Conservation (phyloP, 495 filamentous ascomycete species). For the Penicillium pulvis region DNA sequence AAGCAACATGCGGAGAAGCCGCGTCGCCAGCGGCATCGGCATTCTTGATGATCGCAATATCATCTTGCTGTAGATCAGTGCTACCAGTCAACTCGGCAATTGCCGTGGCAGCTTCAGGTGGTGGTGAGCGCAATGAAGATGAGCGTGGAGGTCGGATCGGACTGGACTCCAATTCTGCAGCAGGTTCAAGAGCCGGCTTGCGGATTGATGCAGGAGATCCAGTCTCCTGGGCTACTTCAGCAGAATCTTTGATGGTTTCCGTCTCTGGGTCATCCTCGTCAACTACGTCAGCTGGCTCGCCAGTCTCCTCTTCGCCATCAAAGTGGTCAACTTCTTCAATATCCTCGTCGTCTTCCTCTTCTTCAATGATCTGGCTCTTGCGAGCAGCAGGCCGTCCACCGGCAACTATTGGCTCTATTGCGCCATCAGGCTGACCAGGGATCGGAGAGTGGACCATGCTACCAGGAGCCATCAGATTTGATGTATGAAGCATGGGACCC, state of each 20-base stretch:
- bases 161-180: slow-evolving; percentile 37
- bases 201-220: slow-evolving; percentile 23
- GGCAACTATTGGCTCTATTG: slow-evolving; percentile 54
- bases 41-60: background rate
- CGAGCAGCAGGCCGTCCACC: slow-evolving; percentile 61
- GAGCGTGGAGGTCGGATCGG: slow-evolving; percentile 40
- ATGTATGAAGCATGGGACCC: slow-evolving; percentile 71
- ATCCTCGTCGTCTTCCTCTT: slow-evolving; percentile 80
- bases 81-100: slow-evolving; percentile 14
- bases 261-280: slow-evolving; percentile 17
- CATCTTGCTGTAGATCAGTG: slow-evolving; percentile 8
- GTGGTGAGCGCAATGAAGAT: slow-evolving; percentile 36
- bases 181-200: slow-evolving; percentile 38
- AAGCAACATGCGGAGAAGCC: slow-evolving; percentile 5
- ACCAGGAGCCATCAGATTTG: slow-evolving; percentile 43
- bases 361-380: slow-evolving; percentile 70
- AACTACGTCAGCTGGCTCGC: slow-evolving; percentile 25
- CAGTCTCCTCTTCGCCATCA: slow-evolving; percentile 52
- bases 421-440: slow-evolving; percentile 38
- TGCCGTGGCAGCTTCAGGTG: slow-evolving; percentile 13
- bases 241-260: slow-evolving; percentile 15
- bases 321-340: slow-evolving; percentile 74
- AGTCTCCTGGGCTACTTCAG: slow-evolving; percentile 8
- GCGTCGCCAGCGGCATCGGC: slow-evolving; percentile 6
- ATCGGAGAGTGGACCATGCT: slow-evolving; percentile 41